Conservation (phyloP, 345 rosid genomes). For the Boechera stricta region DNA sequence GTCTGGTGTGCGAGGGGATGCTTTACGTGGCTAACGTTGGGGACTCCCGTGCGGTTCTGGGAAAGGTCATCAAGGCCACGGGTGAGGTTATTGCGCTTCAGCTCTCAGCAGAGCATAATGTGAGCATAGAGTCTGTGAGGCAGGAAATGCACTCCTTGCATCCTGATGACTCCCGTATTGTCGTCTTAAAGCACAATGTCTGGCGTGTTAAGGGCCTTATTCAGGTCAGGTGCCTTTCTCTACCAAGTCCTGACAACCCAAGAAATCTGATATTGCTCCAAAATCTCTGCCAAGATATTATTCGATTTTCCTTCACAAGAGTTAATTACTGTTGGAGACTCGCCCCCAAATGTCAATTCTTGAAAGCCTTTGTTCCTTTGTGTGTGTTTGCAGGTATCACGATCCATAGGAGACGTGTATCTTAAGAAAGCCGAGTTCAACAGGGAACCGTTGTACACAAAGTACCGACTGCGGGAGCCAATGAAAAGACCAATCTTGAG, state of each 20-base stretch:
- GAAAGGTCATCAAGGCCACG: slow-evolving; percentile 76
- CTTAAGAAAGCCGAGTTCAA: slow-evolving; percentile 82
- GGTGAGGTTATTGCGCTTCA: slow-evolving; percentile 89
- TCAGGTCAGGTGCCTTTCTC: slow-evolving; percentile 69
- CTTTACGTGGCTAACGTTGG: slow-evolving; percentile 90
- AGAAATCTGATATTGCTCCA: not conserved
- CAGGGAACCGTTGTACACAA: slow-evolving; percentile 77
- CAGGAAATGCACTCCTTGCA: slow-evolving; percentile 86
- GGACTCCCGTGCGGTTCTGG: slow-evolving; percentile 94
- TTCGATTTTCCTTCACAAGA: not conserved
- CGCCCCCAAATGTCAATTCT: not conserved
- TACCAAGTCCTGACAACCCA: not conserved
- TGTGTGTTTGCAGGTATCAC: slow-evolving; percentile 62
- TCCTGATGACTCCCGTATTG: slow-evolving; percentile 84
- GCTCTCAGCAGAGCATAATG: slow-evolving; percentile 94
- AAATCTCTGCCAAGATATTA: not conserved
- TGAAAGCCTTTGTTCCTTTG: not conserved
- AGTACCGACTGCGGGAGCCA: slow-evolving; percentile 79
- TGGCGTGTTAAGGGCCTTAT: slow-evolving; percentile 98
- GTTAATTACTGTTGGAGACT: not conserved
- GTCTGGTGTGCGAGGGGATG: slow-evolving; percentile 74
- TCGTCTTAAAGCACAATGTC: slow-evolving; percentile 84
- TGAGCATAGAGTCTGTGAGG: slow-evolving; percentile 82
- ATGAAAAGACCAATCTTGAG: slow-evolving; percentile 79
- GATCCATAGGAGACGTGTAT: slow-evolving; percentile 87